Conservation (phyloP, 1,139 yeast species). For the Geotrichum bryndzae region DNA sequence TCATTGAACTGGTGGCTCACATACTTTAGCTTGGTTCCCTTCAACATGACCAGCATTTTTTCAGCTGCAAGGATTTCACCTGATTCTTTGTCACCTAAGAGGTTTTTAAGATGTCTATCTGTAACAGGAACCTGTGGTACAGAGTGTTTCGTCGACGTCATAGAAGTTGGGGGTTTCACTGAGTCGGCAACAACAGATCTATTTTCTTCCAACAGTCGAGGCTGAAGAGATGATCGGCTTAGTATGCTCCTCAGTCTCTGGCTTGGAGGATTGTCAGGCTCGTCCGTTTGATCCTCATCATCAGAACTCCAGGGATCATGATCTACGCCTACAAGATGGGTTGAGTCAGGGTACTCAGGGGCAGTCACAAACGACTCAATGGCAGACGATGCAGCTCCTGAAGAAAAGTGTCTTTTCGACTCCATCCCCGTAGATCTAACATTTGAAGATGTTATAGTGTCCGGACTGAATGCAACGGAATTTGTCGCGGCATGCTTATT, state of each 20-base stretch:
- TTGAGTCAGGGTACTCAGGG: not conserved
- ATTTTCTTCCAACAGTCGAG: conserved; percentile 5
- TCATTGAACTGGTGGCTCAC: conserved; percentile 40
- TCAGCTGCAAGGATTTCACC: conserved; percentile 66
- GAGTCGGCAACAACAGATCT: not conserved
- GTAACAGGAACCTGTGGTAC: not conserved
- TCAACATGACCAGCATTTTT: conserved; percentile 59
- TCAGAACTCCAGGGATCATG: not conserved
- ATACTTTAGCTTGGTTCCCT: conserved; percentile 32
- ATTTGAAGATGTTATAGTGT: not conserved
- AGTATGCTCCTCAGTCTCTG: not conserved
- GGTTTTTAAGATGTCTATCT: conserved; percentile 1
- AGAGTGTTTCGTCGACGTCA: not conserved
- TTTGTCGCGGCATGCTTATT: not conserved
- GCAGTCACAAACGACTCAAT: conserved; percentile 16
- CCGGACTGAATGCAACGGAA: not conserved
- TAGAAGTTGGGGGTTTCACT: not conserved
- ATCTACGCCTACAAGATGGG: not conserved
- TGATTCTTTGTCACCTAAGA: conserved; percentile 25
- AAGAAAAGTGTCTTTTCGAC: not conserved
- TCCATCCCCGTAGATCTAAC: not conserved
- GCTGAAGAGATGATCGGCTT: conserved; percentile 1
- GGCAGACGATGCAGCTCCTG: not conserved
- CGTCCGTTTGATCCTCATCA: not conserved
- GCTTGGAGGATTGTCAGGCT: not conserved